These are phyloP conservation scores for Penicillium psychrosexuale DNA, from an alignment of 2,329 filamentous ascomycete species.

Conservation along the genomic window DNA sequence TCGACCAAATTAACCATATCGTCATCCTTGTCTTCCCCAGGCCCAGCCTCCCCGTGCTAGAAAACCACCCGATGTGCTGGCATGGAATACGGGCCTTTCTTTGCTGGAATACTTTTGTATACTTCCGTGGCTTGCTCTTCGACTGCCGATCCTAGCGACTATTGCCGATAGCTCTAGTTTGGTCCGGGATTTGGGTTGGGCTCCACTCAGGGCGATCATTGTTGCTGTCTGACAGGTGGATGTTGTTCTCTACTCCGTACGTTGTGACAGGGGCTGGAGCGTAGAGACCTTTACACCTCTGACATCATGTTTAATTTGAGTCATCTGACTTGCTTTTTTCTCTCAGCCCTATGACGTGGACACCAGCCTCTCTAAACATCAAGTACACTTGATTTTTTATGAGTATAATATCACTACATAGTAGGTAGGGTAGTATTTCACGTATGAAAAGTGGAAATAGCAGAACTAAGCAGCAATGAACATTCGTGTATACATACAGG, in stretches of 20 bases:
- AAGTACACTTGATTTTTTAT: no score
- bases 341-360: slow-evolving; percentile 28
- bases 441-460: background rate
- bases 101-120: background rate
- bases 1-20: background rate
- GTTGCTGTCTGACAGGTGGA: slow-evolving; percentile 2
- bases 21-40: slow-evolving; percentile 1
- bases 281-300: background rate
- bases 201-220: slow-evolving; percentile 12
- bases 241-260: background rate
- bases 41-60: background rate
- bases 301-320: background rate
- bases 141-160: background rate
- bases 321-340: slow-evolving; percentile 1
- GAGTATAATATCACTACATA: background rate
- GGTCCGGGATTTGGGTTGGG: background rate
- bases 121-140: background rate
- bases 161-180: slow-evolving; percentile 1
- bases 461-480: background rate
- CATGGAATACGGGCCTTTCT: background rate
- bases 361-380: no score
- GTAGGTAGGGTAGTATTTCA: background rate
- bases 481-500: background rate
- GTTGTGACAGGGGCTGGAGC: background rate
- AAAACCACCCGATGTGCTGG: background rate